phyloP scores from a whole-genome alignment of 2,329 filamentous ascomycete species.

The Shiraia sp. region DNA sequence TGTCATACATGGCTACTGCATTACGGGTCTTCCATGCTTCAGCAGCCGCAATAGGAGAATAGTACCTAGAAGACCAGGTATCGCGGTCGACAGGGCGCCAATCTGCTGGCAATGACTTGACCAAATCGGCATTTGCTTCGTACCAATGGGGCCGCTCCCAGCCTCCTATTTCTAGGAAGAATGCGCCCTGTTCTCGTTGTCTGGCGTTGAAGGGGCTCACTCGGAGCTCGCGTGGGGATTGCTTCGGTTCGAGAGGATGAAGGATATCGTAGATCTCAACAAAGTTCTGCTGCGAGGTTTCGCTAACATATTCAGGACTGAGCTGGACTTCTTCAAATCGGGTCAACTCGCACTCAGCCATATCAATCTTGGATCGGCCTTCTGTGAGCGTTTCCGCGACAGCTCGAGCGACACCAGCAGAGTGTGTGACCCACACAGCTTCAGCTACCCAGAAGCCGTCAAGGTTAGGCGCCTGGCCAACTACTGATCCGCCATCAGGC shows the following conservation, averaged over 20 bases:
- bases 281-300: slow-evolving; percentile 65
- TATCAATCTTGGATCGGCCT: slow-evolving; percentile 59
- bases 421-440: slow-evolving; percentile 70
- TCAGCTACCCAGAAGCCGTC: slow-evolving; percentile 68
- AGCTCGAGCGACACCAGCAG: slow-evolving; percentile 64
- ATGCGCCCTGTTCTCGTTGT: slow-evolving; percentile 60
- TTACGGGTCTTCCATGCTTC: slow-evolving; percentile 69
- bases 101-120: slow-evolving; percentile 55
- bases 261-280: slow-evolving; percentile 68
- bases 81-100: slow-evolving; percentile 63
- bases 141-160: slow-evolving; percentile 70
- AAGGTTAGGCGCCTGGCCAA: slow-evolving; percentile 61
- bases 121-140: slow-evolving; percentile 57
- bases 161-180: slow-evolving; percentile 62
- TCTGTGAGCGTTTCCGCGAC: slow-evolving; percentile 62
- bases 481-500: slow-evolving; percentile 63
- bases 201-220: slow-evolving; percentile 62
- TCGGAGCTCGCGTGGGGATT: slow-evolving; percentile 62
- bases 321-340: slow-evolving; percentile 67
- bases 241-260: slow-evolving; percentile 62
- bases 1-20: slow-evolving; percentile 64
- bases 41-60: slow-evolving; percentile 62
- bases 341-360: slow-evolving; percentile 62
- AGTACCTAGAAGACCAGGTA: slow-evolving; percentile 60
- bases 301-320: slow-evolving; percentile 58